Percentiles rank a stretch among this genome's conserved stretches.
Evolutionary conservation across 768 basidiomycete species (phyloP).

Genomic region (Rhizopogon vulgaris): DNA sequence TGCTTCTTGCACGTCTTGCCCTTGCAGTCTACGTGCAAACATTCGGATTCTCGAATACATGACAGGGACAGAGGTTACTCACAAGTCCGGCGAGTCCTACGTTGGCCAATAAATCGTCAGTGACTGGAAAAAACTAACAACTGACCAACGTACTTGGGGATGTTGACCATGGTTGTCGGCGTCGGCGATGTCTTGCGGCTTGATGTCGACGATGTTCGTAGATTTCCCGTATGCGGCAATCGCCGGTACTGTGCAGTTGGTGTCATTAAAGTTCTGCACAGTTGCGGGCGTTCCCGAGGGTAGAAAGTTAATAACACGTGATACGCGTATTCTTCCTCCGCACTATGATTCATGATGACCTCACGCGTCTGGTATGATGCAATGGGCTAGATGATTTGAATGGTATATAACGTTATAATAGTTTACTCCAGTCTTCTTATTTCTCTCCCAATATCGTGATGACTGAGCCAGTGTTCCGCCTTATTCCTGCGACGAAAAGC

Average conservation of each 20-base stretch:
- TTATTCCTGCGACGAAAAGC: conserved; percentile 28
- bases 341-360: background rate
- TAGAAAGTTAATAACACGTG: background rate
- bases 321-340: background rate
- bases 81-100: conserved; percentile 94
- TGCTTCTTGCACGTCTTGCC: conserved; percentile 96
- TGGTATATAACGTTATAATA: background rate
- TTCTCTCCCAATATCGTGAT: background rate
- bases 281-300: background rate
- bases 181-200: conserved; percentile 16
- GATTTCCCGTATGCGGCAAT: conserved; percentile 17
- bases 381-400: background rate
- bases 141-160: conserved; percentile 72
- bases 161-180: conserved; percentile 74
- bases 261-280: conserved; percentile 9
- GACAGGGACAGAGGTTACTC: conserved; percentile 30
- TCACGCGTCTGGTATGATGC: background rate
- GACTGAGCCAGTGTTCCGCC: conserved; percentile 14
- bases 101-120: conserved; percentile 11
- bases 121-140: background rate
- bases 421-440: background rate
- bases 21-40: conserved; percentile 67
- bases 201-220: conserved; percentile 5
- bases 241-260: conserved; percentile 23
- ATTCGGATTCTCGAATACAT: background rate